Evolutionary conservation across 2,329 filamentous ascomycete species (phyloP), one percentile per base, ranked within the genome.

Genomic region (Penicillium freii): DNA sequence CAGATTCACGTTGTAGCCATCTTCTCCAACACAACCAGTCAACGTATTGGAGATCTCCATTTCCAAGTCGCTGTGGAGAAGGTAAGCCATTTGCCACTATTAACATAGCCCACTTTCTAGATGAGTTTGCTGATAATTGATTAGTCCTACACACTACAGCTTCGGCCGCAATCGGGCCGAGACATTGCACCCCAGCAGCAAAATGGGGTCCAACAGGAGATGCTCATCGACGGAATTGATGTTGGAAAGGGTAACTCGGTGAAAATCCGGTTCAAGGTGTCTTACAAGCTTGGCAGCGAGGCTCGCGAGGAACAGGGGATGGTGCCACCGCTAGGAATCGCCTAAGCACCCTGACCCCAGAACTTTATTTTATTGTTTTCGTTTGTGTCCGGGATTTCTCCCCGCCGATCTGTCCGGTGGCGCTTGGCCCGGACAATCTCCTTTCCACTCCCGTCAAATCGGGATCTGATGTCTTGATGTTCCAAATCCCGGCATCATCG

Each of bases 41-140:
- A 89, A 67, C 83, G 85, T 0, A 82, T 99, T 23, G 83, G 84
- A 3, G 89, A 95, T 62, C 79, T 99, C 31, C 92, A 93, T 57
- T 96, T 97, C 69, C 91, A 96, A 73, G 82, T 96, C 39, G 94
- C 94, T 3, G 93, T 97, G 31, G 94, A 93, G 58, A 97, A 93
- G 84, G 92, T 95, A 78, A 63, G 75, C 62, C 49, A 33, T 54
- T 43, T 49, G 43, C 38, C 45, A 33, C 21, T 33, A 7, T n/a
- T 25, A 17, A 21, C 10, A 42, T 25, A 31, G 21, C 10, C 8
- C 31, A 25, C 11, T 36, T 31, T 29, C 13, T 15, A 19, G 19
- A 15, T 52, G 4, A 17, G 15, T 33, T 42, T 50, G 27, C 47
- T 59, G 11, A 60, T 29, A 11, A 46, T 54, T 23, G 2, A 25